A percentile compares a stretch with the other conserved stretches of the same genome.
Conservation (phyloP, 306 rosid species). For the Fagus sylvatica region DNA sequence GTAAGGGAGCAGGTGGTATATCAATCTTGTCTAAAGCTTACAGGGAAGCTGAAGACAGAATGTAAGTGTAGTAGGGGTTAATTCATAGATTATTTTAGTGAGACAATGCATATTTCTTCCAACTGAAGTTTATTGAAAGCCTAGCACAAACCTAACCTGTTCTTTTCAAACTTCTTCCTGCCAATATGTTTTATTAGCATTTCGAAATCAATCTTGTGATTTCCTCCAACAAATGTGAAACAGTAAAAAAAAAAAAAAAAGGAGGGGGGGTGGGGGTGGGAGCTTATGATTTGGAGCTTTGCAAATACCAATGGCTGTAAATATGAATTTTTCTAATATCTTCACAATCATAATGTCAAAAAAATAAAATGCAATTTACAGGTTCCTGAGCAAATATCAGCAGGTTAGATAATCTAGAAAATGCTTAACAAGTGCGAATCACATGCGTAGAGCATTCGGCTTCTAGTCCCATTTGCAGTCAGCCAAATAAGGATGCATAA, state of each 20-base stretch:
- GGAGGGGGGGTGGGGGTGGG: neutral
- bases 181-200: neutral
- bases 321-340: too few relatives aligned
- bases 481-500: neutral
- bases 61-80: too few relatives aligned
- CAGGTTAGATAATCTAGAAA: neutral
- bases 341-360: neutral
- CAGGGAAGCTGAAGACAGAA: too few relatives aligned
- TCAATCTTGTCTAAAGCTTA: too few relatives aligned
- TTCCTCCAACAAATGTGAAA: neutral
- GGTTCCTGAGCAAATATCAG: neutral
- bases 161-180: slow-evolving; percentile 4
- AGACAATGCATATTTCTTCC: too few relatives aligned
- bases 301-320: neutral
- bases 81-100: neutral
- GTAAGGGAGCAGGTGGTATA: too few relatives aligned
- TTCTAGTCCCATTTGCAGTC: neutral
- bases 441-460: too few relatives aligned
- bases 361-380: neutral
- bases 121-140: slow-evolving; percentile 11
- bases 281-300: neutral
- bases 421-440: neutral
- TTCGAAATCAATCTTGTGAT: slow-evolving; percentile 3
- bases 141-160: slow-evolving; percentile 8
- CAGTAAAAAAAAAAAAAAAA: neutral